A percentile compares a stretch with the other conserved stretches of the same genome.
phyloP scores from a whole-genome alignment of 305 asterid genomes.

The Solanum chacoense region DNA sequence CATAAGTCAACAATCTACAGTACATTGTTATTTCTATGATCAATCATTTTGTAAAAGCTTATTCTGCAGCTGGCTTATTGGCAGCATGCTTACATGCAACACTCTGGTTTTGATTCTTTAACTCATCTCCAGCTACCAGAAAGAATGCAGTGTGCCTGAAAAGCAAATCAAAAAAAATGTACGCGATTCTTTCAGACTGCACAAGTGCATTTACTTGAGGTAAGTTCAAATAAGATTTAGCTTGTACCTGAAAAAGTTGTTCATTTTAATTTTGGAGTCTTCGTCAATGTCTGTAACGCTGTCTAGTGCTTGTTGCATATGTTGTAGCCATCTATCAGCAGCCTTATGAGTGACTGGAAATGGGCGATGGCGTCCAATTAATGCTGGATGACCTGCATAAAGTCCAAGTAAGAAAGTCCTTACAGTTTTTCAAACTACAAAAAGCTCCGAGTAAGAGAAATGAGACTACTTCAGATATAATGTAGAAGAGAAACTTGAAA shows the following conservation, averaged over 20 bases:
- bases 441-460: not conserved
- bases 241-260: constrained; percentile 64
- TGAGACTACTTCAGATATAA: not conserved
- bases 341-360: constrained; percentile 83
- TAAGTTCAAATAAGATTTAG: not conserved
- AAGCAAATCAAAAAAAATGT: not conserved
- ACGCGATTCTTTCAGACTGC: not conserved
- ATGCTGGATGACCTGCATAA: constrained; percentile 83
- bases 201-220: not conserved
- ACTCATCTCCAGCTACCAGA: constrained; percentile 86
- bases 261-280: constrained; percentile 75
- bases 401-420: not conserved
- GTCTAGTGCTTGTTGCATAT: constrained; percentile 83
- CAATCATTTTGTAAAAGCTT: not conserved
- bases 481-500: not conserved
- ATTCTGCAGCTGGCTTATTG: constrained; percentile 28
- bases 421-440: not conserved
- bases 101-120: constrained; percentile 49
- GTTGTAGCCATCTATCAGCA: constrained; percentile 95
- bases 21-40: not conserved
- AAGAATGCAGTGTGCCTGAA: constrained; percentile 89
- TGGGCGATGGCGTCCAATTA: constrained; percentile 94
- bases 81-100: constrained; percentile 53
- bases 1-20: not conserved
- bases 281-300: constrained; percentile 47